Conservation (phyloP, 2,329 filamentous ascomycete genomes). For the Trichoderma sp. region DNA sequence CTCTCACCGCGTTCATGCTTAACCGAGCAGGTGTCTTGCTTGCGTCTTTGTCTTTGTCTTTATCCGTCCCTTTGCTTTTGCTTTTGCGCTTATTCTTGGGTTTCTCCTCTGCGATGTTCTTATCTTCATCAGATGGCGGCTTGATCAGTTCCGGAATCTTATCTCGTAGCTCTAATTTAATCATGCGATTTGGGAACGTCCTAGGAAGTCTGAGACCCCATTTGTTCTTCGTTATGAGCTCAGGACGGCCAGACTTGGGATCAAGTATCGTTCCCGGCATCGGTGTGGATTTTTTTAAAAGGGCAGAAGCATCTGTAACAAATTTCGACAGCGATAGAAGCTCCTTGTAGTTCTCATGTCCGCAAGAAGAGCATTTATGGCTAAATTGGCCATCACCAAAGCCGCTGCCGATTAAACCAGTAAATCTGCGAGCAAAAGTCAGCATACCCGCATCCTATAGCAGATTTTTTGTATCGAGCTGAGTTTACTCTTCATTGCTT, state of each 20-base stretch:
- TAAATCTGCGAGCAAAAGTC: neutral
- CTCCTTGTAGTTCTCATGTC: conserved; percentile 55
- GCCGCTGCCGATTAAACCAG: conserved; percentile 48
- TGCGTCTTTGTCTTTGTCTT: neutral
- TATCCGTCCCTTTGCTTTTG: neutral
- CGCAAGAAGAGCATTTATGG: conserved; percentile 53
- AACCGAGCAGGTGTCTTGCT: neutral
- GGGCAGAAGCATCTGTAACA: conserved; percentile 34
- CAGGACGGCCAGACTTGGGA: conserved; percentile 52
- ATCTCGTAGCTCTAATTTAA: conserved; percentile 49
- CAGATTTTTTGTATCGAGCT: neutral
- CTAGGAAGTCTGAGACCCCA: conserved; percentile 34
- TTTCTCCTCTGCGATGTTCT: neutral
- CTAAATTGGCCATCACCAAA: conserved; percentile 61
- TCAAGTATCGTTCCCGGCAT: conserved; percentile 70
- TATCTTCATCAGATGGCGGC: neutral
- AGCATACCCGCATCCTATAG: neutral
- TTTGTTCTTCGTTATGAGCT: conserved; percentile 32
- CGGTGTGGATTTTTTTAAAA: conserved; percentile 39
- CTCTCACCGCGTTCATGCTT: conserved; percentile 54
- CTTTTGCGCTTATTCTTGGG: neutral
- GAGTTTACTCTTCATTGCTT: conserved; percentile 2
- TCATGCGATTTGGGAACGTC: conserved; percentile 60
- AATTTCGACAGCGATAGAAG: conserved; percentile 65
- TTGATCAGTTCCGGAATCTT: conserved; percentile 46